Evolutionary conservation across 352 stramenopile species (phyloP), one percentile per base, ranked within the genome.

Genomic region (Elongisporangium undulatum): DNA sequence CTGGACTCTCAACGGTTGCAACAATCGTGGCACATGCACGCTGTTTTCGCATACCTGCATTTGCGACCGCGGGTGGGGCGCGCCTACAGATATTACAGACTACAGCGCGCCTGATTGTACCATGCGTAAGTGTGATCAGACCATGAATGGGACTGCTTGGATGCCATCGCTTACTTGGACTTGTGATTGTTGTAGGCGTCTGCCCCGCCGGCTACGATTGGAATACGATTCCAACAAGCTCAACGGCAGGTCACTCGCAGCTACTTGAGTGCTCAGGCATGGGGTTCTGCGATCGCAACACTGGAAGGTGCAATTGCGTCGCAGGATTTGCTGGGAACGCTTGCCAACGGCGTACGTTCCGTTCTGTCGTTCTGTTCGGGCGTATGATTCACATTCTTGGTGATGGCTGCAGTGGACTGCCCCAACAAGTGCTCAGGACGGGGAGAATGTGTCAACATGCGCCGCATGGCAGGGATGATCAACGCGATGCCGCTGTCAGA

Each of bases 181-280:
- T 15, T 64, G 22, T 13, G 48, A 63, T 20, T 13, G 39, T 63
- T 59, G 22, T 62, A 85, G 82, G 78, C 20, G 74, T 84, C 7
- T 90, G 83, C 61, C 75, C 80, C 17, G 64, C 73, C 7, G 69
- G 78, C 6, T 73, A 71, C 24, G 75, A 71, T 17, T 92, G 82
- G 82, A 84, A 62, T 29, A 71, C 66, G 19, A 69, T 90, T 41
- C 80, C 79, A 3, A 76, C 55, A 1, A 55, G 64, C 26, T 50
- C 63, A 2, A 64, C 54, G 5, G 84, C 73, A 21, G 71, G 62
- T 10, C 83, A 90, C 53, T 48, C 75, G 12, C 41, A 68, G 0
- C 21, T 84, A 6, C 69, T 82, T 49, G 92, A 98, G 69, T 98
- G 92, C 62, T 95, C 87, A 2, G 87, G 87, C n/a, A 87, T 90